phyloP scores from a whole-genome alignment of 768 basidiomycete species.

The Filobasidium floriforme region DNA sequence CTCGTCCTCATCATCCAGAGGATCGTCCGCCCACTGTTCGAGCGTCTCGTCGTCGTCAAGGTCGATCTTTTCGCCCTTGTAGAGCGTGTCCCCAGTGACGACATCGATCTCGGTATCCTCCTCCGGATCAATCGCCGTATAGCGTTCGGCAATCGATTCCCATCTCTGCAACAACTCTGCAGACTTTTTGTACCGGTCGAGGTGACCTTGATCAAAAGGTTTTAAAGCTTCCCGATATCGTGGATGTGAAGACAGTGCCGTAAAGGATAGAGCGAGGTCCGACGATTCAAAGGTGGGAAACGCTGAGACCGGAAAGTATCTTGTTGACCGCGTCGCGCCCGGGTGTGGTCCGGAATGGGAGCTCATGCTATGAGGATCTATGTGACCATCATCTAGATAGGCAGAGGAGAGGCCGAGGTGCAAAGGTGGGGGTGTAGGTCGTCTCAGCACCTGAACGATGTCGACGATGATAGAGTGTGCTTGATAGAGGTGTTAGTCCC shows the following conservation, averaged over 20 bases:
- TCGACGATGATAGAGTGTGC: too few species aligned
- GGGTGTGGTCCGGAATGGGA: background rate
- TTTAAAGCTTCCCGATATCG: background rate
- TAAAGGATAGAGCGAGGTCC: background rate
- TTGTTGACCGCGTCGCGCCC: background rate
- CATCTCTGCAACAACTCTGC: constrained; percentile 9
- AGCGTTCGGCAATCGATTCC: constrained; percentile 19
- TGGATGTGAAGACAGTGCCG: background rate
- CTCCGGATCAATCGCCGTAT: constrained; percentile 13
- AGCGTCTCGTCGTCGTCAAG: background rate
- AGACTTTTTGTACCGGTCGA: background rate
- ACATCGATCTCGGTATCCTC: constrained; percentile 20
- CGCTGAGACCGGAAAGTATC: background rate
- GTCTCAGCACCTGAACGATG: too few species aligned
- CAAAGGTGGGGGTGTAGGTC: too few species aligned
- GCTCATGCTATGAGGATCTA: background rate
- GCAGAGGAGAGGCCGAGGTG: too few species aligned
- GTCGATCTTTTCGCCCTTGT: constrained; percentile 4
- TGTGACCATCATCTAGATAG: background rate
- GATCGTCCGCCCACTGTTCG: background rate
- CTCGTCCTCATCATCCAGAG: background rate
- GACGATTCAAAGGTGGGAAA: background rate
- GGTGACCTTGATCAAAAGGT: background rate
- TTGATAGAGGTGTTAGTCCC: too few species aligned
- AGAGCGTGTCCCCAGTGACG: constrained; percentile 6